Evolutionary conservation across 2,329 filamentous ascomycete species (phyloP).

Genomic region (Alternaria metachromatica): DNA sequence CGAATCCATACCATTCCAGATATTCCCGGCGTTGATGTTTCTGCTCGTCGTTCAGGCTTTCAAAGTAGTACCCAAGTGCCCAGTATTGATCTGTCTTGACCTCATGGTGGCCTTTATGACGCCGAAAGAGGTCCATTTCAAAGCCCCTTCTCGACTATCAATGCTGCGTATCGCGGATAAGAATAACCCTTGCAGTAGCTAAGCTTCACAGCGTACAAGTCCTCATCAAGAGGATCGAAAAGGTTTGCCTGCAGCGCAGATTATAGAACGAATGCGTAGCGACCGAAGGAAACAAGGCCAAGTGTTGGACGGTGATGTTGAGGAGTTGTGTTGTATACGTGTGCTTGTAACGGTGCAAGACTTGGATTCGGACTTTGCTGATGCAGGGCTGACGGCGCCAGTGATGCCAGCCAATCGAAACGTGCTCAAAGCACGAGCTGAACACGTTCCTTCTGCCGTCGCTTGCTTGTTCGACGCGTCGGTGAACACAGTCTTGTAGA

Average conservation of each 20-base stretch:
- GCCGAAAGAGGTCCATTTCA: slow-evolving; percentile 25
- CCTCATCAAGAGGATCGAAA: not conserved
- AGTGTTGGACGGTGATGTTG: not conserved
- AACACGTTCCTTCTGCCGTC: not conserved
- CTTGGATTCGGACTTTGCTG: slow-evolving; percentile 12
- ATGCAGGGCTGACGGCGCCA: slow-evolving; percentile 11
- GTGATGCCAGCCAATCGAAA: slow-evolving; percentile 18
- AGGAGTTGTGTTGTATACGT: slow-evolving; percentile 8
- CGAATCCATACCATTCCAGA: slow-evolving; percentile 62
- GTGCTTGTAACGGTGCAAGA: slow-evolving; percentile 11
- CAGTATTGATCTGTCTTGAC: slow-evolving; percentile 34
- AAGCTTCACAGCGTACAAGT: slow-evolving; percentile 3
- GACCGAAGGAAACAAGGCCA: not conserved
- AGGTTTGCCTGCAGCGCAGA: not conserved
- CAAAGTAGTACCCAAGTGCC: slow-evolving; percentile 59
- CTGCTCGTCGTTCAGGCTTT: slow-evolving; percentile 58
- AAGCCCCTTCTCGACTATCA: not conserved
- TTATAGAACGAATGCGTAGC: not conserved
- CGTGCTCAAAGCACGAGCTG: slow-evolving; percentile 14
- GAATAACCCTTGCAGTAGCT: not conserved
- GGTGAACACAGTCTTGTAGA: not conserved
- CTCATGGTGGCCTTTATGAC: slow-evolving; percentile 33
- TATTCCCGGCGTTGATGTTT: slow-evolving; percentile 58
- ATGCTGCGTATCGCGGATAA: not conserved
- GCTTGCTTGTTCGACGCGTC: not conserved